Conservation (phyloP, 2,329 filamentous ascomycete genomes). For the Ophiosphaerella korrae region DNA sequence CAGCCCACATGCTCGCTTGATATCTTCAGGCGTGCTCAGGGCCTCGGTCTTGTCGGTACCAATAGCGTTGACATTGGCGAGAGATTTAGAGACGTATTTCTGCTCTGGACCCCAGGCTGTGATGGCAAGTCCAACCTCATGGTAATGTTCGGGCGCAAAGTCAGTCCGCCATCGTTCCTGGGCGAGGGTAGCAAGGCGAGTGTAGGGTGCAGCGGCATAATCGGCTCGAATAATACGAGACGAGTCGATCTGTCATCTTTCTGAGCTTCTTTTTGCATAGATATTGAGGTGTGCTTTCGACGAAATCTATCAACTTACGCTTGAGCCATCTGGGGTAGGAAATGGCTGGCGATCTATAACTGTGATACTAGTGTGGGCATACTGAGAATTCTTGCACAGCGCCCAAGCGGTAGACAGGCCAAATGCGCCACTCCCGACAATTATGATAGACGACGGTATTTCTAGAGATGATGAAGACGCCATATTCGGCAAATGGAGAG, state of each 20-base stretch:
- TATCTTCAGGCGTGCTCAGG: constrained; percentile 45
- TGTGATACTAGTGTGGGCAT: constrained; percentile 59
- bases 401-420: constrained; percentile 71
- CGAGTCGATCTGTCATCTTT: constrained; percentile 55
- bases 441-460: constrained; percentile 53
- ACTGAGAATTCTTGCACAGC: constrained; percentile 65
- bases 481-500: constrained; percentile 16
- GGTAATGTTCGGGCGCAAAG: constrained; percentile 69
- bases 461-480: constrained; percentile 19
- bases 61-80: constrained; percentile 41
- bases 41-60: constrained; percentile 48
- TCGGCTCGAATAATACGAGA: constrained; percentile 72
- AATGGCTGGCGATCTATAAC: constrained; percentile 63
- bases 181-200: constrained; percentile 72
- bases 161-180: constrained; percentile 71
- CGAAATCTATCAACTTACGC: constrained; percentile 43
- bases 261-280: neutral
- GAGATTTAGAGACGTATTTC: constrained; percentile 46
- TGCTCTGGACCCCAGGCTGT: constrained; percentile 59
- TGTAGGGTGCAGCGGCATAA: constrained; percentile 81
- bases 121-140: constrained; percentile 70
- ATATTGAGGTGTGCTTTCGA: too few species aligned
- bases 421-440: constrained; percentile 60
- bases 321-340: constrained; percentile 63
- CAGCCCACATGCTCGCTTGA: constrained; percentile 47